Conservation (phyloP, 768 basidiomycete genomes). For the Hortiboletus flavorubellus region DNA sequence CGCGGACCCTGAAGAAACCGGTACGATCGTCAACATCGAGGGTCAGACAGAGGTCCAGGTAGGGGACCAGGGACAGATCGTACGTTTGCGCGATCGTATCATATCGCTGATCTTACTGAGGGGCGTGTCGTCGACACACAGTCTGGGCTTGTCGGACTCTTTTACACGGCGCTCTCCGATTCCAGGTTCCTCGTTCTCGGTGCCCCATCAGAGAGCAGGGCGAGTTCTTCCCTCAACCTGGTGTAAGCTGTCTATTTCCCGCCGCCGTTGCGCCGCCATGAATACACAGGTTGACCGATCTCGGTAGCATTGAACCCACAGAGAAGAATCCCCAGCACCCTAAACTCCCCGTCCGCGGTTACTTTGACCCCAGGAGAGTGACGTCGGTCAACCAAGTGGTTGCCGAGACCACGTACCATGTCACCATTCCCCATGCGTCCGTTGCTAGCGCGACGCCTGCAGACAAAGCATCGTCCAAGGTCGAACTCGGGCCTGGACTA, state of each 20-base stretch:
- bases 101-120: neutral
- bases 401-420: slow-evolving; percentile 25
- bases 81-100: slow-evolving; percentile 6
- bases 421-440: slow-evolving; percentile 21
- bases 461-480: slow-evolving; percentile 8
- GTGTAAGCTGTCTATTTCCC: slow-evolving; percentile 26
- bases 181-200: slow-evolving; percentile 33
- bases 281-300: neutral
- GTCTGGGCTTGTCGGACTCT: slow-evolving; percentile 35
- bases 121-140: neutral
- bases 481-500: slow-evolving; percentile 20
- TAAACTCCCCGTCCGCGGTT: slow-evolving; percentile 20
- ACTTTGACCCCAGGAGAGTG: slow-evolving; percentile 35
- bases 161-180: slow-evolving; percentile 36
- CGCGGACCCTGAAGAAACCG: slow-evolving; percentile 12
- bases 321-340: slow-evolving; percentile 22
- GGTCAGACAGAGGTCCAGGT: slow-evolving; percentile 27
- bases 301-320: slow-evolving; percentile 29
- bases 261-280: neutral
- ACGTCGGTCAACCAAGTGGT: slow-evolving; percentile 32
- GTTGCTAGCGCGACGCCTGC: slow-evolving; percentile 11
- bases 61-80: slow-evolving; percentile 26
- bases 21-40: slow-evolving; percentile 22
- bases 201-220: slow-evolving; percentile 29
- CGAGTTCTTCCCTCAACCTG: slow-evolving; percentile 38